Conservation (phyloP, 73 alveolate genomes). For the Paramecium caudatum region DNA sequence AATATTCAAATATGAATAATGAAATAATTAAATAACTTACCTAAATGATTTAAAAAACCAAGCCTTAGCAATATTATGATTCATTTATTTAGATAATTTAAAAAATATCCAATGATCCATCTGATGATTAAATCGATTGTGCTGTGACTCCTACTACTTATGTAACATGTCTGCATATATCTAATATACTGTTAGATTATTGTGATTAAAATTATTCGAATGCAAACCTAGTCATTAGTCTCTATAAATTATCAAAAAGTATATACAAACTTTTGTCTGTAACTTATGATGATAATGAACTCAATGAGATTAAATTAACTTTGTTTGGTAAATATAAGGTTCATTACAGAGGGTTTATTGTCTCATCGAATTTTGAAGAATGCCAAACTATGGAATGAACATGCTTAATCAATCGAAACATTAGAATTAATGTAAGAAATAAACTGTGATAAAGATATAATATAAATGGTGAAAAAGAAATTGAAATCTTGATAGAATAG, state of each 20-base stretch:
- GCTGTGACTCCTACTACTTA: not conserved
- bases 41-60: not conserved
- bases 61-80: slow-evolving; percentile 12
- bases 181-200: slow-evolving; percentile 21
- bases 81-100: not conserved
- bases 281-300: not conserved
- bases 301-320: not conserved
- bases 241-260: not conserved
- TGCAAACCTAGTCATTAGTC: not conserved
- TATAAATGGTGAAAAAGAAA: not conserved
- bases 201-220: not conserved
- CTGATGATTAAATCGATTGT: not conserved
- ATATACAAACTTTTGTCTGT: slow-evolving; percentile 18
- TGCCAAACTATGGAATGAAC: not conserved
- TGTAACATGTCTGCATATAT: not conserved
- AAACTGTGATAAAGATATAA: not conserved
- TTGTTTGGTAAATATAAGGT: slow-evolving; percentile 34
- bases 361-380: slow-evolving; percentile 11
- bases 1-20: not conserved
- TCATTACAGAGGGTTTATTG: slow-evolving; percentile 52
- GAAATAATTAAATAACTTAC: not conserved
- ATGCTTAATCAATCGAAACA: not conserved
- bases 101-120: not conserved
- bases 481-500: not conserved
- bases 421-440: not conserved